Evolutionary conservation across 805 yeast genomes (phyloP), one percentile per base, ranked within the genome.

Genomic region (Clavispora phyllophila): DNA sequence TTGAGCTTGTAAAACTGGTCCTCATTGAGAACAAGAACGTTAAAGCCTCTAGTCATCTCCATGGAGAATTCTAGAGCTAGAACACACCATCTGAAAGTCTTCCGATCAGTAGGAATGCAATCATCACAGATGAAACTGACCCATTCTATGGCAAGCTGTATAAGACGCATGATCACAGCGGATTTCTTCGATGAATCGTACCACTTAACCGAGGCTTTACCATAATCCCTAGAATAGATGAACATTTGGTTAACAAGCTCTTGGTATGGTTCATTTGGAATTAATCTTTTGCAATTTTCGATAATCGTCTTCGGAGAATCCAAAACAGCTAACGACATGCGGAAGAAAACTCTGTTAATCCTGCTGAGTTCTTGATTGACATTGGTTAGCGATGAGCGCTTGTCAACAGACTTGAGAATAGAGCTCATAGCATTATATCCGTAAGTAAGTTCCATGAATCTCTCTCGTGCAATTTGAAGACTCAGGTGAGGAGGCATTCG

Each of bases 71-170:
- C 99, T 53, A 93, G 72, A 0, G 99, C 98, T 12, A 87, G 74
- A 19, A 93, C 98, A 62, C 96, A 88, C 96, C 97, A 93, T 54
- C 95, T 73, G 58, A 93, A 93, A 0, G 98, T 91, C 54, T 82
- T 85, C 42, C 84, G 77, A 51, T 91, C 97, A 0, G 95, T 84
- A 1, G 97, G 96, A 13, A 82, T 81, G 66, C 99, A 93, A 56
- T 91, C 97, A 61, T 93, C 96, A 46, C 91, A 88, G 22, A 93
- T 80, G 57, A 89, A 91, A 43, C 88, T 79, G 14, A 93, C 84
- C 99, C 99, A 93, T 42, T 85, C 91, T 35, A 89, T 79, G 36
- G 95, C 78, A 47, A 88, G 64, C 44, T 81, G 79, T 24, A 93
- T 79, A 58, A 93, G 73, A 51, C 80, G 79, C 65, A 83, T 68